Evolutionary conservation across 176 grass and related monocot species (phyloP).

Genomic region (Poa pratensis): DNA sequence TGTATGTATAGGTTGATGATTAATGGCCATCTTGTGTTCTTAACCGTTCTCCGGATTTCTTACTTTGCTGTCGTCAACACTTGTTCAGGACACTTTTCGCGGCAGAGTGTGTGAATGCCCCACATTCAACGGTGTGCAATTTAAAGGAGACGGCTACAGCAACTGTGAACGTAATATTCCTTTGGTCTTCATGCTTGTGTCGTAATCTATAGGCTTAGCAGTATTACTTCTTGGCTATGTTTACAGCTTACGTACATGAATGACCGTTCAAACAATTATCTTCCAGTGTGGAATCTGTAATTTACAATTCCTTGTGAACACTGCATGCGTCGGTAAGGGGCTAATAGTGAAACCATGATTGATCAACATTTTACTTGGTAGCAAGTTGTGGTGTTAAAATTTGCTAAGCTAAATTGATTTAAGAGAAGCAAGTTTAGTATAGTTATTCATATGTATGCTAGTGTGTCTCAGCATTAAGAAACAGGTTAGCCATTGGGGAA

Average conservation of each 20-base stretch:
- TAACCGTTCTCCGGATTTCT: slow-evolving; percentile 29
- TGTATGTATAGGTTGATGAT: slow-evolving; percentile 31
- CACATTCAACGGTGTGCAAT: slow-evolving; percentile 75
- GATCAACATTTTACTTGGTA: not conserved
- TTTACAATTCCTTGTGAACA: slow-evolving; percentile 27
- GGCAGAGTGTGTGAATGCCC: slow-evolving; percentile 92
- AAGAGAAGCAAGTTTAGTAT: slow-evolving; percentile 5
- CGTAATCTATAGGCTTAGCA: not conserved
- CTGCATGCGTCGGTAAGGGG: slow-evolving; percentile 24
- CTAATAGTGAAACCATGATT: slow-evolving; percentile 33
- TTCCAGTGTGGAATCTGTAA: not conserved
- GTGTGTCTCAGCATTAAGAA: slow-evolving; percentile 5
- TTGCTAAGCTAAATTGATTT: slow-evolving; percentile 16
- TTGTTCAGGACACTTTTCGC: slow-evolving; percentile 82
- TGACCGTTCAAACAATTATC: slow-evolving; percentile 13
- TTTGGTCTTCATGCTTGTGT: slow-evolving; percentile 29
- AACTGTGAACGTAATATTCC: slow-evolving; percentile 74
- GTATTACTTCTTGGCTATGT: slow-evolving; percentile 20
- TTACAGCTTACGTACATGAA: not conserved
- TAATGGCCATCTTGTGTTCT: slow-evolving; percentile 23
- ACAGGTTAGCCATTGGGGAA: not conserved
- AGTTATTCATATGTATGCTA: slow-evolving; percentile 5
- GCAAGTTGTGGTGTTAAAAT: slow-evolving; percentile 19
- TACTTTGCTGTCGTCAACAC: slow-evolving; percentile 32
- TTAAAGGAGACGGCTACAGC: slow-evolving; percentile 89